Evolutionary conservation across 257 asterid genomes (phyloP), one percentile per base, ranked within the genome.

Genomic region (Euphrasia confusa): DNA sequence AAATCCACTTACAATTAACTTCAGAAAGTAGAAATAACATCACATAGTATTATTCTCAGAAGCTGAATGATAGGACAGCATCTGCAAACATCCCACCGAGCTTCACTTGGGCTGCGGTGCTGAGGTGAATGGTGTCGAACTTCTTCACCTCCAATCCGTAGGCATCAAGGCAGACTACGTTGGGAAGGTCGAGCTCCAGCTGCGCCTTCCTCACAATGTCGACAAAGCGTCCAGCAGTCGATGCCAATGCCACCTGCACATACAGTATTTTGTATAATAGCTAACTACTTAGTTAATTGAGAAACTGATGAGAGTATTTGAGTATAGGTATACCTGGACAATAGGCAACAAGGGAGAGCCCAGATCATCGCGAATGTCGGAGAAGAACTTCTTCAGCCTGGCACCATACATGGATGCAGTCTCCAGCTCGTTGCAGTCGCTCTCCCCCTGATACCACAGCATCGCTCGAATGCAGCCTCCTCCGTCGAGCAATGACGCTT

Each of bases 361-460:
- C 30, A 82, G 48, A 61, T 74, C 88, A n/a, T 55, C 18, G 4
- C 80, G 75, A 4, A 82, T 28, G 15, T 82, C 69, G 2, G 28
- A 2, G 11, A 82, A 7, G 11, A 77, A 65, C 32, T 42, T 40
- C 9, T 63, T 62, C 30, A 79, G 44, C 15, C 65, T 68, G 1
- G 1, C 7, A 33, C 37, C 54, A 14, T 77, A 77, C 2, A 27
- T 13, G 14, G 24, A 28, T 3, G 78, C 82, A 52, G 67, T 70
- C 3, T 24, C 24, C 0, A 2, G 1, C 1, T 5, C 24, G 3
- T 11, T 26, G 0, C 48, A 6, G 15, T 82, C 85, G 14, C 64
- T 45, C 67, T 82, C 85, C 2, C 88, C 88, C 52, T 82, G 85
- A 21, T 74, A 82, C 85, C 88, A 82, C 9, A 79, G 18, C 11